Base-by-base conservation (phyloP, 805 yeast genomes). In the Soucietia sequanensis region DNA sequence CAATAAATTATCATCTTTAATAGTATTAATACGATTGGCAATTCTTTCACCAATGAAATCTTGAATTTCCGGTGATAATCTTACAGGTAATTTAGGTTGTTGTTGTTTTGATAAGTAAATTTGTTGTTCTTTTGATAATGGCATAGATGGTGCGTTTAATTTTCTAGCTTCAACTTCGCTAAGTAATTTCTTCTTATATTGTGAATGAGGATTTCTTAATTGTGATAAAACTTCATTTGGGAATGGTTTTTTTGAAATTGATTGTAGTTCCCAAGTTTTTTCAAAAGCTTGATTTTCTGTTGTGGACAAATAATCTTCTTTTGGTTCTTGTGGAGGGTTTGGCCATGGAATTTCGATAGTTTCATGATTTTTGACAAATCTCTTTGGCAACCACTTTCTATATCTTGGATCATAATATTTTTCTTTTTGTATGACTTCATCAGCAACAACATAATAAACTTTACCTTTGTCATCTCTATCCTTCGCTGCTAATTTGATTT, bases 261-360 rank as follows among this genome's bases (percentile, higher is more conserved):
- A 73, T 38, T 80, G 81, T 14, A 84, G 81, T 60, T 78, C 83
- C 58, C 70, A 84, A 4, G 96, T 80, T 56, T 88, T 82, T 48
- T 79, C 85, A 42, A 80, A 75, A 2, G 77, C 88, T 2, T 65
- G 60, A 7, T 68, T 76, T 19, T 75, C 72, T 5, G 60, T 55
- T 1, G 95, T 85, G 3, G 81, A 76, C 43, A 76, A 66, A 20
- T 54, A 62, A 33, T 80, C 81, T 44, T 81, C 88, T 43, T 75
- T 76, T 0, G 58, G 45, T 20, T 70, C 78, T 13, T 43, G 40
- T 12, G 66, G 61, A 2, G 93, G 90, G 47, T 76, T 74, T 24
- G 96, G 96, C 95, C 95, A 91, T 35, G 97, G 97, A 33, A 90
- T 80, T 43, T 80, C 76, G 34, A 87, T 65, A 34, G 78, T 74